Evolutionary conservation across 2,329 filamentous ascomycete genomes (phyloP), one percentile per base, ranked within the genome.

Genomic region (Westerdykella ornata): DNA sequence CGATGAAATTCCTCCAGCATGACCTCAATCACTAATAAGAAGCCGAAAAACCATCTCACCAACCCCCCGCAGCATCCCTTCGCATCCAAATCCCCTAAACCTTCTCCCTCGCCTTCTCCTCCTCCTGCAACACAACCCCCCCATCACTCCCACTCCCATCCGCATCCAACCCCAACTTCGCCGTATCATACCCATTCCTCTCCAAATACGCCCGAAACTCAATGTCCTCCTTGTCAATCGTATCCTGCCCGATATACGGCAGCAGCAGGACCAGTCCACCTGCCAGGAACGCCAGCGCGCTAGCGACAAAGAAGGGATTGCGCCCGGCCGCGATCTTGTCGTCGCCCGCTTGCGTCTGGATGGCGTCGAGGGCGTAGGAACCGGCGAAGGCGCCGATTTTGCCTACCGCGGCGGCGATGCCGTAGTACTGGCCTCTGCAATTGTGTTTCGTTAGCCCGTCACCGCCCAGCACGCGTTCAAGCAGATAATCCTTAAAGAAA

Each of bases 301-400:
- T 84, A 2, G 82, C 82, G n/a, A 96, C 86, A 65, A 81, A 95
- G 69, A 95, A 96, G 0, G 88, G 88, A 52, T 94, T 88, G 60
- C 95, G 88, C 1, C 86, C 86, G 4, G 74, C 73, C 15, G 77
- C 60, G 15, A 60, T 56, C 26, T 48, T 39, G 37, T 63, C 60
- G n/a, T 57, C 50, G 6, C 63, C 60, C 2, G 62, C 63, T 19
- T 57, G 54, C 19, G 54, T 62, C 42, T 68, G 73, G 15, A 76
- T 68, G 45, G 88, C 77, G 0, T 84, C 82, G 58, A 92, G 88
- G 11, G 92, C 81, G 54, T 85, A 89, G 1, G 84, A 87, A 8
- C 89, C 89, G 7, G 94, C 80, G 53, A 95, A 95, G 2, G 88
- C 89, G 37, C 83, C 83, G 29, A 88, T 76, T 66, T 88, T 89